phyloP scores from a whole-genome alignment of 768 basidiomycete species.

The Amanita pseudoporphyria region DNA sequence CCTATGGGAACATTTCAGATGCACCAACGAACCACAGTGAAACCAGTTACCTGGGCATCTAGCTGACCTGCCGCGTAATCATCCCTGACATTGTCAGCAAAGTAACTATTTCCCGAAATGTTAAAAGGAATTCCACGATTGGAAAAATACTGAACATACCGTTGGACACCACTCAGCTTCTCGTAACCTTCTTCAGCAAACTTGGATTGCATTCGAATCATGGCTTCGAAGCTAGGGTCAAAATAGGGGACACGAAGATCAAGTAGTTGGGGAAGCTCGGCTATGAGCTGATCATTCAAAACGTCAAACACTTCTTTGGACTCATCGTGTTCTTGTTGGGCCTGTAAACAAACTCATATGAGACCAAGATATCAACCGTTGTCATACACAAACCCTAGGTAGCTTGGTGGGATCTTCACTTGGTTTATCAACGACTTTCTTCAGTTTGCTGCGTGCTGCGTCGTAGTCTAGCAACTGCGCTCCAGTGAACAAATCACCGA shows the following conservation, averaged over 20 bases:
- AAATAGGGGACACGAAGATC: conserved; percentile 97
- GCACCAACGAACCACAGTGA: not conserved
- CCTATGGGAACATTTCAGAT: conserved; percentile 29
- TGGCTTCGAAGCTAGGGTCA: conserved; percentile 97
- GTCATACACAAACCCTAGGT: conserved; percentile 48
- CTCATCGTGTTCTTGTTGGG: conserved; percentile 95
- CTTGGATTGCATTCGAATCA: conserved; percentile 96
- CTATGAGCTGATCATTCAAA: conserved; percentile 86
- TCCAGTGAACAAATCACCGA: not conserved
- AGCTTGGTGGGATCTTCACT: conserved; percentile 89
- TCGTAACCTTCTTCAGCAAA: conserved; percentile 99
- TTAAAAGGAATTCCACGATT: not conserved
- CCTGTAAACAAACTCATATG: conserved; percentile 31
- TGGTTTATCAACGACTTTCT: conserved; percentile 87
- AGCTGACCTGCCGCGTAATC: conserved; percentile 96
- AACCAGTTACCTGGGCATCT: conserved; percentile 68
- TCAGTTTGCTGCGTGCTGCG: conserved; percentile 79
- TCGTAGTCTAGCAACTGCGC: conserved; percentile 90
- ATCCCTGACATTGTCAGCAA: conserved; percentile 82
- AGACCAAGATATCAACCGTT: not conserved
- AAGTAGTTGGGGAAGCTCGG: conserved; percentile 84
- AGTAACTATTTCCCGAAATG: conserved; percentile 49
- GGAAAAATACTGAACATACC: conserved; percentile 34
- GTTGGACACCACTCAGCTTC: conserved; percentile 89
- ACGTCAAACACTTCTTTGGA: conserved; percentile 89